Evolutionary conservation across 192 early-diverging fungal species (phyloP), one percentile per base, ranked within the genome.

Genomic region (Entomortierella lignicola): DNA sequence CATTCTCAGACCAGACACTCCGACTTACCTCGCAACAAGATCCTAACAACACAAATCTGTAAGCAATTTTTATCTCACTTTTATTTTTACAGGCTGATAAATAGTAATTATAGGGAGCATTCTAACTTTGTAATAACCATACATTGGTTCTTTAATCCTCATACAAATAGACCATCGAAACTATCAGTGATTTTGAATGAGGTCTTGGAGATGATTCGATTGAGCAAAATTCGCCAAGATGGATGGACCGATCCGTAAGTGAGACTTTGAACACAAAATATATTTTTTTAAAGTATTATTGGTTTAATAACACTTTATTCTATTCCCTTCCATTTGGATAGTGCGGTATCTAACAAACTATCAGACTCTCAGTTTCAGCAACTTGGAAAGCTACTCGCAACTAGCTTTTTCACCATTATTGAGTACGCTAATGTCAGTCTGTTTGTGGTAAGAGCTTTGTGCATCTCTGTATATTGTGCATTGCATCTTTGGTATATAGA

Each of bases 231-330:
- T 11, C 60, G 54, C 26, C 41, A 43, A 21, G 72, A 67, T 20
- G 60, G 65, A 25, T 77, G 72, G 72, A 77, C 58, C 20, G 65
- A 77, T 42, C 65, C 72, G 72, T 77, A 66, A 63, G 72, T 51
- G 1, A 57, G 11, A 37, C 48, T 51, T 17, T 18, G 10, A 37
- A 37, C 34, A 37, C 10, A 37, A 4, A 37, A 10, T 4, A 37
- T 37, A 7, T 10, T 37, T 10, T 37, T 37, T 10, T 7, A 10
- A 37, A 37, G 34, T 37, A 37, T 7, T 10, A 37, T 37, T 7
- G 4, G 6, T 5, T 29, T 55, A 13, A 55, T 15, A 26, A 6
- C 26, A 13, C 23, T 31, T 30, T 8, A 6, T 26, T 56, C 10
- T 8, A 10, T 54, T 54, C 44, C 44, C 17, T 25, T n/a, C 43